These are phyloP conservation scores for Colletotrichum orbiculare DNA, from an alignment of 2,329 filamentous ascomycete genomes.

Conservation along the genomic window DNA sequence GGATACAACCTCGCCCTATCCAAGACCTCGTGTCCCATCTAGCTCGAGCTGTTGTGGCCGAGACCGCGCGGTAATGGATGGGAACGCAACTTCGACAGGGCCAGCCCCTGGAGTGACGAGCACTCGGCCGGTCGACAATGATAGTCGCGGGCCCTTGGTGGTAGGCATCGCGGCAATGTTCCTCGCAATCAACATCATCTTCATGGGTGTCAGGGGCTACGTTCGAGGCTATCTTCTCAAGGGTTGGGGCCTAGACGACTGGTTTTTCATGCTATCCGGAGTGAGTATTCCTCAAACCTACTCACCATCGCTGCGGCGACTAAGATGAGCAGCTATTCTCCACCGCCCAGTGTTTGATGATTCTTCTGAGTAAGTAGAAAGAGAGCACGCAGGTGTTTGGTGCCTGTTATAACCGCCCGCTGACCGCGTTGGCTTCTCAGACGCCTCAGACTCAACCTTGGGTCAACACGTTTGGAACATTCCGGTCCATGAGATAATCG, in stretches of 20 bases:
- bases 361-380: not conserved
- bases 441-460: not conserved
- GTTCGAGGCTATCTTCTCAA: not conserved
- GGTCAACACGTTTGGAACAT: not conserved
- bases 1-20: too few species aligned
- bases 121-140: not conserved
- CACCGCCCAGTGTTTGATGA: not conserved
- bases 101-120: too few species aligned
- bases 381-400: fast-evolving
- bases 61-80: too few species aligned
- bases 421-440: not conserved
- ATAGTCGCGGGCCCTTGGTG: not conserved
- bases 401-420: not conserved
- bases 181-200: not conserved
- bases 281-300: not conserved
- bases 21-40: too few species aligned
- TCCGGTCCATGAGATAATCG: not conserved
- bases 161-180: not conserved
- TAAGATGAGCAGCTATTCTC: not conserved
- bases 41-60: too few species aligned
- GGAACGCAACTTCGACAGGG: too few species aligned
- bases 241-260: not conserved
- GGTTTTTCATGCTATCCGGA: not conserved
- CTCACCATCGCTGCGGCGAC: too few species aligned
- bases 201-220: not conserved